These are phyloP conservation scores for Suillus americanus DNA, from an alignment of 768 basidiomycete genomes.

Conservation along the genomic window DNA sequence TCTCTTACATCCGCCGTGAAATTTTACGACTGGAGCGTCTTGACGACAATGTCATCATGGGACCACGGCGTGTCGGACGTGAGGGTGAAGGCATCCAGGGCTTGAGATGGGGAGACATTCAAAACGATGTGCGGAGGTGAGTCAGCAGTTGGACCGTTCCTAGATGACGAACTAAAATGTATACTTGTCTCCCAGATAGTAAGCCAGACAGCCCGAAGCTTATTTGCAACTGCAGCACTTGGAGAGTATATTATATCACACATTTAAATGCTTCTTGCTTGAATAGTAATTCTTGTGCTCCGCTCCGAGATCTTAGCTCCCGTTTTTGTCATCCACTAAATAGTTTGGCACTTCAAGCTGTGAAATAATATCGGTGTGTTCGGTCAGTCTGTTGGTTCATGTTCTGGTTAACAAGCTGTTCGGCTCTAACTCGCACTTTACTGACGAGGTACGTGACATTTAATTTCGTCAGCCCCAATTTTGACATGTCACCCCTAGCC, in stretches of 20 bases:
- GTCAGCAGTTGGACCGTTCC: not conserved
- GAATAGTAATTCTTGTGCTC: not conserved
- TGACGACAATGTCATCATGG: conserved; percentile 40
- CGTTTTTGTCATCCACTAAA: not conserved
- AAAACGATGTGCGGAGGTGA: not conserved
- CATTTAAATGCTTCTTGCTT: not conserved
- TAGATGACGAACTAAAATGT: no score
- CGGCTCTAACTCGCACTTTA: not conserved
- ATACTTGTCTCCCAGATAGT: not conserved
- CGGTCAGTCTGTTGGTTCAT: no score
- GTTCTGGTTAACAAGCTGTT: not conserved
- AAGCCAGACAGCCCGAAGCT: not conserved
- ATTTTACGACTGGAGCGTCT: conserved; percentile 62
- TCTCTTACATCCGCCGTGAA: conserved; percentile 72
- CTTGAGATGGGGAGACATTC: conserved; percentile 25
- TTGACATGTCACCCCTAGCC: no score
- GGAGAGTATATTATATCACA: not conserved
- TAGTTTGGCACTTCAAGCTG: not conserved
- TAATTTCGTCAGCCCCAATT: not conserved
- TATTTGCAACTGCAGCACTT: not conserved
- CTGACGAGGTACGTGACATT: not conserved
- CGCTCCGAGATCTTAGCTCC: not conserved
- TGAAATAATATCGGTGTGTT: not conserved
- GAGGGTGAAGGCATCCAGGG: conserved; percentile 32
- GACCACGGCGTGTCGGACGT: conserved; percentile 30